These are phyloP conservation scores for Fusarium staphyleae DNA, from an alignment of 2,329 filamentous ascomycete species.

Conservation along the genomic window DNA sequence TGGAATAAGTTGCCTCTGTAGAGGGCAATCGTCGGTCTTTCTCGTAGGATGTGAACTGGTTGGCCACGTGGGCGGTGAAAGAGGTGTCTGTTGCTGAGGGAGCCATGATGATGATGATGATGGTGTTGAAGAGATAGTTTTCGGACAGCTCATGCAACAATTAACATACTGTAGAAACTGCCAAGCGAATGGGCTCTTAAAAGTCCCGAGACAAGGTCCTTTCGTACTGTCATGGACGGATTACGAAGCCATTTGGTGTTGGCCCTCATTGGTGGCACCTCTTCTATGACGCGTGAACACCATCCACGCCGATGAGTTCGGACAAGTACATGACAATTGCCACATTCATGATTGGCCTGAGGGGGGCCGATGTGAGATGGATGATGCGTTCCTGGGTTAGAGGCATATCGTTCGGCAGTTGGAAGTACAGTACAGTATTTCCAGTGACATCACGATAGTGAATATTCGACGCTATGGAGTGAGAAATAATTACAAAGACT, in stretches of 20 bases:
- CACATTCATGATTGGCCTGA: slow-evolving; percentile 20
- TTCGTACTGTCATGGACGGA: background rate
- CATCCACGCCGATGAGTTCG: background rate
- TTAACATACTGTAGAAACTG: no score
- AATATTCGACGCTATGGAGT: no score
- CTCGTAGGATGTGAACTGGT: slow-evolving; percentile 49
- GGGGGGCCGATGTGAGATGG: background rate
- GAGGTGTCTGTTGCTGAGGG: slow-evolving; percentile 45
- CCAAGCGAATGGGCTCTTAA: background rate
- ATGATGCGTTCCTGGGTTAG: slow-evolving; percentile 18
- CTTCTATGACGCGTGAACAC: slow-evolving; percentile 31
- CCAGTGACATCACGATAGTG: background rate
- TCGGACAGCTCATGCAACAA: background rate
- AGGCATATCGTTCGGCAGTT: background rate
- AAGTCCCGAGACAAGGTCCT: background rate
- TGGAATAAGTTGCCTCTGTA: slow-evolving; percentile 57
- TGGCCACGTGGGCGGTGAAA: slow-evolving; percentile 48
- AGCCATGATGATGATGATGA: slow-evolving; percentile 26
- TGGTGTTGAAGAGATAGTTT: background rate
- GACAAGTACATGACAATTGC: slow-evolving; percentile 14
- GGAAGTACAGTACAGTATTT: background rate
- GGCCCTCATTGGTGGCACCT: background rate
- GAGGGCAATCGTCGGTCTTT: slow-evolving; percentile 50
- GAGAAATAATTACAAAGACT: no score
- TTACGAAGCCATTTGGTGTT: background rate